These are phyloP conservation scores for Tetrastigma voinierianum DNA, from an alignment of 164 flowering plant genomes.

Conservation along the genomic window DNA sequence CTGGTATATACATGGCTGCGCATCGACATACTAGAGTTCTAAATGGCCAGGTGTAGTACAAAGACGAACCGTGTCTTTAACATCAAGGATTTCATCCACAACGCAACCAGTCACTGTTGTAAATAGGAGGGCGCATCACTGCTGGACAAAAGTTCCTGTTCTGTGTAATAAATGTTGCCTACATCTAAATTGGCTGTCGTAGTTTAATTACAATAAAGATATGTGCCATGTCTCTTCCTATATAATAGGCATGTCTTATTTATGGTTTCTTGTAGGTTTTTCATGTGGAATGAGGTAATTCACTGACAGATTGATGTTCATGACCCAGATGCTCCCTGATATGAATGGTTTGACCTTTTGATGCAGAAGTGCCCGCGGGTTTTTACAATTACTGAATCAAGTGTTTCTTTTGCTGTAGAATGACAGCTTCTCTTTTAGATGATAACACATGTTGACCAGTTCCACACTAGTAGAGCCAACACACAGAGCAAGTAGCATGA, in stretches of 20 bases:
- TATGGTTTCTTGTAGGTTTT: neutral
- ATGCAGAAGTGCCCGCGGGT: no score
- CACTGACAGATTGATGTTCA: no score
- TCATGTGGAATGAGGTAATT: no score
- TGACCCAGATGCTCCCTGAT: no score
- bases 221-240: neutral
- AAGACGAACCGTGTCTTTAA: constrained; percentile 56
- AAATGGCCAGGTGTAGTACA: constrained; percentile 62
- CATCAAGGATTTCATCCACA: constrained; percentile 46
- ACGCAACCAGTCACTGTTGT: neutral
- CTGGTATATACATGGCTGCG: neutral
- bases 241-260: neutral
- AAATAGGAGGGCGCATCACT: neutral
- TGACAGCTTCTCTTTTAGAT: no score
- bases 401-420: no score
- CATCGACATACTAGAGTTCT: neutral
- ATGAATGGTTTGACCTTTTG: no score
- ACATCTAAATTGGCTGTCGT: neutral
- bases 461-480: no score
- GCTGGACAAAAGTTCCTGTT: neutral
- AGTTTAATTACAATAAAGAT: neutral
- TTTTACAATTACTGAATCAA: no score
- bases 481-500: no score
- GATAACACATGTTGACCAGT: no score
- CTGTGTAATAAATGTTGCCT: neutral